phyloP scores from a whole-genome alignment of 2,329 filamentous ascomycete species.

The Penicillium sp. region DNA sequence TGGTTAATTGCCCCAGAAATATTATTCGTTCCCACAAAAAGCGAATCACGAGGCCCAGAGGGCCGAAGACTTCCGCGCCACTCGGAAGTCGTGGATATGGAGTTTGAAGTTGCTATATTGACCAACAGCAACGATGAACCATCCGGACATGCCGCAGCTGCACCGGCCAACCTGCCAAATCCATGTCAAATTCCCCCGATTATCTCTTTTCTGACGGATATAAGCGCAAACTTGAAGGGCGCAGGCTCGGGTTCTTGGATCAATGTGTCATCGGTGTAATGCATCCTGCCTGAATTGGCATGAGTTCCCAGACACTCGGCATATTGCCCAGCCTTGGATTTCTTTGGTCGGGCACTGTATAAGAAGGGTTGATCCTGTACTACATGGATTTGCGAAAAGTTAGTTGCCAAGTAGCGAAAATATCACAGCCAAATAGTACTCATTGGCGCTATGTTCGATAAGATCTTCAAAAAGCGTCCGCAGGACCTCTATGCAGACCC shows the following conservation, averaged over 20 bases:
- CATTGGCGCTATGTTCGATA: conserved; percentile 18
- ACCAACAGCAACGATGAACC: conserved; percentile 4
- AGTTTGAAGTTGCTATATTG: conserved; percentile 7
- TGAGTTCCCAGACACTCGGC: neutral
- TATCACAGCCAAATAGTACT: neutral
- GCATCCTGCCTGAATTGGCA: neutral
- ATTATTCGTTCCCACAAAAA: conserved; percentile 7
- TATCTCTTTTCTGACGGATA: conserved; percentile 11
- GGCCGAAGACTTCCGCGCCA: conserved; percentile 14
- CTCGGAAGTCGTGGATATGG: conserved; percentile 5
- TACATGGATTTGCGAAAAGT: neutral
- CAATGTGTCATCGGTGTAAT: conserved; percentile 24
- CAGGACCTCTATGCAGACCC: conserved; percentile 13
- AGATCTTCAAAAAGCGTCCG: conserved; percentile 16
- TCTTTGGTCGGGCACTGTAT: conserved; percentile 9
- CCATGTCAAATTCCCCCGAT: conserved; percentile 16
- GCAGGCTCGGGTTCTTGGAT: conserved; percentile 1
- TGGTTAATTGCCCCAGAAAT: neutral
- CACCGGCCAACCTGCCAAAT: conserved; percentile 6
- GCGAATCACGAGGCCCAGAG: conserved; percentile 14
- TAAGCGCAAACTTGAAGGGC: neutral
- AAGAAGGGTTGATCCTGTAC: conserved; percentile 1
- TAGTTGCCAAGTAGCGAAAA: neutral
- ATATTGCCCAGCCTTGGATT: conserved; percentile 2
- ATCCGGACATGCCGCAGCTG: neutral